Percentiles rank a stretch among this genome's conserved stretches.
Conservation (phyloP, 345 rosid genomes). For the Arabidopsis thaliana region TAIR10.1 NC_003076.8:25923001-25923500, state of each 20-base stretch:
- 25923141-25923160: slow-evolving; percentile 13
- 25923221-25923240: not conserved
- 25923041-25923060: not conserved
- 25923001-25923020: slow-evolving; percentile 82
- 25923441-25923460: no score
- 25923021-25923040: slow-evolving; percentile 76
- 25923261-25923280: slow-evolving; percentile 12
- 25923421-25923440: not conserved
- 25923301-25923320: not conserved
- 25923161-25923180: slow-evolving; percentile 30
- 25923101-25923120: slow-evolving; percentile 20
- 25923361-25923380: not conserved
- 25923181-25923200: slow-evolving; percentile 34
- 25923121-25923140: slow-evolving; percentile 20
- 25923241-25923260: not conserved
- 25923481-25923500: no score
- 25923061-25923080: slow-evolving; percentile 10
- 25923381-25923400: not conserved
- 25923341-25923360: not conserved
- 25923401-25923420: not conserved
- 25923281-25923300: slow-evolving; percentile 5
- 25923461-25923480: no score
- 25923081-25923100: slow-evolving; percentile 23
- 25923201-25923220: slow-evolving; percentile 24
- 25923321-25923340: not conserved